Evolutionary conservation across 2,329 filamentous ascomycete species (phyloP).

Genomic region (Penicillium corylophilum): DNA sequence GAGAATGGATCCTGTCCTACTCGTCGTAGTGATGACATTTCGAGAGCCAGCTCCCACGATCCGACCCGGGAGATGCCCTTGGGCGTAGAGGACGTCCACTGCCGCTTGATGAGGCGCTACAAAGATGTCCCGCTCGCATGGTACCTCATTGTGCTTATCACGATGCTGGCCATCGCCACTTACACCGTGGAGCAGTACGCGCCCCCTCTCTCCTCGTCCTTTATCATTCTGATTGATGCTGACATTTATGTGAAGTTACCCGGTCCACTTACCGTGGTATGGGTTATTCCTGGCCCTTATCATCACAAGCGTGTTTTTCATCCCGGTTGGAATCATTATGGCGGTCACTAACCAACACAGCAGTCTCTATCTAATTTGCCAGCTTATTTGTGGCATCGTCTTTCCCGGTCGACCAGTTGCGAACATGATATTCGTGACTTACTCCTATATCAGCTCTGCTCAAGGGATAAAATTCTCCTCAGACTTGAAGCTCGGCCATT

Average conservation of each 20-base stretch:
- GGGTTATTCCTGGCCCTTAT: constrained; percentile 74
- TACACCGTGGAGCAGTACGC: constrained; percentile 81
- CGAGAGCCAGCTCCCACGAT: constrained; percentile 26
- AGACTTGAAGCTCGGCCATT: constrained; percentile 73
- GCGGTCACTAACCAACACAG: constrained; percentile 88
- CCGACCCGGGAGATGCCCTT: constrained; percentile 47
- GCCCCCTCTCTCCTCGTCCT: background rate
- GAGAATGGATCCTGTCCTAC: constrained; percentile 2
- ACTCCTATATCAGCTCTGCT: constrained; percentile 83
- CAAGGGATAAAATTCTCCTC: constrained; percentile 88
- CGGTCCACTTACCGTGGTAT: constrained; percentile 82
- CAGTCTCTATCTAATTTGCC: constrained; percentile 82
- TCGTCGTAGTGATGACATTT: constrained; percentile 11
- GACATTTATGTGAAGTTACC: constrained; percentile 57
- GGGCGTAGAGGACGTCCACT: constrained; percentile 76
- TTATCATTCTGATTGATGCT: background rate
- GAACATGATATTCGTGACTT: constrained; percentile 92
- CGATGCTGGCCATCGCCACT: constrained; percentile 75
- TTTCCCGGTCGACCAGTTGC: constrained; percentile 84
- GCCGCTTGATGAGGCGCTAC: constrained; percentile 78
- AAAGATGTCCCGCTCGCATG: constrained; percentile 77
- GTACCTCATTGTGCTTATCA: constrained; percentile 74
- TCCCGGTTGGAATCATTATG: constrained; percentile 90
- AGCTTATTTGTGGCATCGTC: constrained; percentile 76
- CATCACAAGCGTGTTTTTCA: constrained; percentile 79